phyloP scores from a whole-genome alignment of 768 basidiomycete genomes.

The Cytidiella melzeri region DNA sequence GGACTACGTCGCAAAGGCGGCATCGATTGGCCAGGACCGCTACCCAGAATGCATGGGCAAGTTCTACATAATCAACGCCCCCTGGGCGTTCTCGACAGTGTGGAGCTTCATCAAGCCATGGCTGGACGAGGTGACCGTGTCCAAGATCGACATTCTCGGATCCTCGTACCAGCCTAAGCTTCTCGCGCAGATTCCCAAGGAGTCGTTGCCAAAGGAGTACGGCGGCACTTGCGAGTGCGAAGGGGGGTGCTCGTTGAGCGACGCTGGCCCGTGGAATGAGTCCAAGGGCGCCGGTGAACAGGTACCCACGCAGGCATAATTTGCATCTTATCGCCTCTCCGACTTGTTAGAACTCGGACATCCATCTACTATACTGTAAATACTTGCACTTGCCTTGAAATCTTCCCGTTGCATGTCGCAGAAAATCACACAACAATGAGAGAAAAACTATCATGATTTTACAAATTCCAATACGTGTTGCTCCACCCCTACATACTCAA shows the following conservation, averaged over 20 bases:
- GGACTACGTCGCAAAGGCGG: slow-evolving; percentile 77
- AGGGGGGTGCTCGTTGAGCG: slow-evolving; percentile 81
- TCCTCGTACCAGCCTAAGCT: slow-evolving; percentile 67
- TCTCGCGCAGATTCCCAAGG: slow-evolving; percentile 72
- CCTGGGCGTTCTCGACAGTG: slow-evolving; percentile 84
- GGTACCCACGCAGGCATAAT: too few species aligned
- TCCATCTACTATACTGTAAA: neutral
- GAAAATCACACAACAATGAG: neutral
- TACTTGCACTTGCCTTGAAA: neutral
- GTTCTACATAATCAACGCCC: slow-evolving; percentile 98
- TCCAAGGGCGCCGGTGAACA: neutral
- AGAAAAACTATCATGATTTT: slow-evolving; percentile 10
- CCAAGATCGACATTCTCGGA: slow-evolving; percentile 91
- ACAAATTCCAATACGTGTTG: slow-evolving; percentile 13
- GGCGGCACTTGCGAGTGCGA: slow-evolving; percentile 76
- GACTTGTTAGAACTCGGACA: neutral
- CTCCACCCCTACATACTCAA: slow-evolving; percentile 6
- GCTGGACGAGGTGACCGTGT: slow-evolving; percentile 92
- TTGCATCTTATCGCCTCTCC: too few species aligned
- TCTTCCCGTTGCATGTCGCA: neutral
- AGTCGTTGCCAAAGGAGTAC: slow-evolving; percentile 81
- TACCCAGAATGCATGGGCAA: slow-evolving; percentile 96
- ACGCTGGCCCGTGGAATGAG: slow-evolving; percentile 87
- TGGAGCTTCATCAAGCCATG: slow-evolving; percentile 89
- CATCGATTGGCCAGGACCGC: slow-evolving; percentile 79